phyloP scores from a whole-genome alignment of 495 filamentous ascomycete genomes.

The Aspergillus haitiensis region DNA sequence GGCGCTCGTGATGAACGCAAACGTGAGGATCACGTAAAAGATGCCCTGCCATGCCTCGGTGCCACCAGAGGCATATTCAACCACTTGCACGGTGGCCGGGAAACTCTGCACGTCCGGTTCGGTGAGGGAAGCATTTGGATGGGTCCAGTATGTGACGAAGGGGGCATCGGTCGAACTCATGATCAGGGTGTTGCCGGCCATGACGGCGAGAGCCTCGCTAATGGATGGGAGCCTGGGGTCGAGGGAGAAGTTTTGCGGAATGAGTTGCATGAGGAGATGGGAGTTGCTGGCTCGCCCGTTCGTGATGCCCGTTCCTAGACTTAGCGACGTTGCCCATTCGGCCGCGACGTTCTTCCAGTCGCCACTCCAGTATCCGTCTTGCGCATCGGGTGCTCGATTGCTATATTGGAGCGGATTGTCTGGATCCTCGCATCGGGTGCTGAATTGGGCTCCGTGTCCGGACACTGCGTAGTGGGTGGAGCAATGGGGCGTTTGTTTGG shows the following conservation, averaged over 20 bases:
- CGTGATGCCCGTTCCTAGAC: constrained; percentile 59
- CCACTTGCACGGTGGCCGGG: constrained; percentile 54
- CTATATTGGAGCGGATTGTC: constrained; percentile 53
- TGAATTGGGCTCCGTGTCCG: constrained; percentile 53
- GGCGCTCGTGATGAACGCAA: constrained; percentile 63
- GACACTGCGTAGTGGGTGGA: constrained; percentile 61
- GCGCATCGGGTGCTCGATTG: constrained; percentile 35
- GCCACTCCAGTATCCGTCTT: constrained; percentile 27
- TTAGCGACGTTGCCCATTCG: constrained; percentile 56
- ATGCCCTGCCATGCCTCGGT: constrained; percentile 55
- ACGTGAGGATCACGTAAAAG: constrained; percentile 62
- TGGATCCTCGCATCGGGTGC: constrained; percentile 57
- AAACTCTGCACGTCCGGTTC: constrained; percentile 51
- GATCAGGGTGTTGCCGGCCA: constrained; percentile 64
- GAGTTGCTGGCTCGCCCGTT: constrained; percentile 61
- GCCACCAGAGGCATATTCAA: constrained; percentile 64
- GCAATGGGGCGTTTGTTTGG: constrained; percentile 58
- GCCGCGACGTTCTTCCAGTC: constrained; percentile 63
- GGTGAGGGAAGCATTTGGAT: constrained; percentile 34
- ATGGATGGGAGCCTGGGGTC: constrained; percentile 57
- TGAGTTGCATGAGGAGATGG: constrained; percentile 60
- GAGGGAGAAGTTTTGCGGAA: constrained; percentile 29
- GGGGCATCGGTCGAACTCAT: constrained; percentile 52
- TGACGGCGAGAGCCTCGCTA: constrained; percentile 65
- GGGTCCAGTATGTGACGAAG: constrained; percentile 59